A percentile compares a stretch with the other conserved stretches of the same genome.
Evolutionary conservation across 192 early-diverging fungal species (phyloP).

Genomic region (Entomortierella parvispora): DNA sequence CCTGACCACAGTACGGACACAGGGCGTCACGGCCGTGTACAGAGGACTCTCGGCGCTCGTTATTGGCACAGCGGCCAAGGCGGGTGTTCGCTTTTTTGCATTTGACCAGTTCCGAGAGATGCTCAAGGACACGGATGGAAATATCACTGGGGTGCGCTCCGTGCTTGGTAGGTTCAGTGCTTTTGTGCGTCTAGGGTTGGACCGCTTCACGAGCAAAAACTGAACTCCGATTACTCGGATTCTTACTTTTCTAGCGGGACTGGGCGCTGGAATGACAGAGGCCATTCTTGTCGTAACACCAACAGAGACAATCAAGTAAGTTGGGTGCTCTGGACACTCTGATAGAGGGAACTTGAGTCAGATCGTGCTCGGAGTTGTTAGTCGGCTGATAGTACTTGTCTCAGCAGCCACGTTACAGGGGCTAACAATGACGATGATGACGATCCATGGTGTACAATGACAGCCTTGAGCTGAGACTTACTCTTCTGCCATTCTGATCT

Average conservation of each 20-base stretch:
- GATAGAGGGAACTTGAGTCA: too few relatives aligned
- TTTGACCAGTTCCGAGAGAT: conserved; percentile 85
- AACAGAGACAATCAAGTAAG: conserved; percentile 91
- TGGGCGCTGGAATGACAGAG: conserved; percentile 89
- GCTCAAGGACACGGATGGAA: conserved; percentile 76
- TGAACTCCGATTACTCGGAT: too few relatives aligned
- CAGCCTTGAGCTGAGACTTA: not conserved
- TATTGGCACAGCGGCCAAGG: conserved; percentile 91
- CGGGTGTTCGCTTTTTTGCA: conserved; percentile 91
- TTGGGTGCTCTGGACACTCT: not conserved
- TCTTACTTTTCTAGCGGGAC: conserved; percentile 63
- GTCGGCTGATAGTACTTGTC: too few relatives aligned
- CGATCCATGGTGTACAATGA: not conserved
- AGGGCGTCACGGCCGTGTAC: conserved; percentile 84
- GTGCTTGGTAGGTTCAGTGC: conserved; percentile 57
- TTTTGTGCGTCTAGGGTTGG: conserved; percentile 35
- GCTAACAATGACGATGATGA: not conserved
- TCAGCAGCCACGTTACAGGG: too few relatives aligned
- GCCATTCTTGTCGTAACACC: conserved; percentile 89
- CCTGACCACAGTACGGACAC: conserved; percentile 72
- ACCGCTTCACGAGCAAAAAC: too few relatives aligned
- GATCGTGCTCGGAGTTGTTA: not conserved
- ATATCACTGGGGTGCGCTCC: conserved; percentile 67
- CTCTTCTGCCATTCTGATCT: not conserved
- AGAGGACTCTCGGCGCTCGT: conserved; percentile 88